These are phyloP conservation scores for Stagonosporopsis rhizophila DNA, from an alignment of 2,329 filamentous ascomycete species.

Conservation along the genomic window DNA sequence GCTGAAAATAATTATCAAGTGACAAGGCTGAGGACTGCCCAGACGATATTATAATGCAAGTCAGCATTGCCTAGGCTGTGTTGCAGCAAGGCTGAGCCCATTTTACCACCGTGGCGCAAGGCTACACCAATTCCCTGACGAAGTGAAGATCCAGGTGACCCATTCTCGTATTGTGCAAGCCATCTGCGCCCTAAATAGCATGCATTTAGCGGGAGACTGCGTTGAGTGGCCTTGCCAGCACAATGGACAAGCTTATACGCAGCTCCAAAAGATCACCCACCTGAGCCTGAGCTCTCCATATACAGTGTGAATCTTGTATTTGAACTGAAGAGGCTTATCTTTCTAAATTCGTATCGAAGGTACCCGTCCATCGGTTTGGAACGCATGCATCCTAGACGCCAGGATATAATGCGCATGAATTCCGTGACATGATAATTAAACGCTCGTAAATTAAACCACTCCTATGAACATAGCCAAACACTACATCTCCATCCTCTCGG, in stretches of 20 bases:
- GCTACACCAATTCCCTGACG: neutral
- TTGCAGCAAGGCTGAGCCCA: neutral
- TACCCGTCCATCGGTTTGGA: neutral
- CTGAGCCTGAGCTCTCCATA: too few relatives aligned
- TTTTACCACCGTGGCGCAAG: neutral
- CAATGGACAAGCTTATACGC: too few relatives aligned
- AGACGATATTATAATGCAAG: neutral
- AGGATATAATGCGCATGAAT: conserved; percentile 19
- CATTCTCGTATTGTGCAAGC: too few relatives aligned
- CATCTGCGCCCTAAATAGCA: too few relatives aligned
- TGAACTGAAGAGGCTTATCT: neutral
- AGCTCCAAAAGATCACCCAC: too few relatives aligned
- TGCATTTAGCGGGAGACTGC: too few relatives aligned
- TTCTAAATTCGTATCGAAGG: neutral
- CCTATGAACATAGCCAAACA: neutral
- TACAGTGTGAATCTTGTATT: neutral
- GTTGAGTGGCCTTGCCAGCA: too few relatives aligned
- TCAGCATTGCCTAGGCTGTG: neutral
- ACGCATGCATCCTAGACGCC: neutral
- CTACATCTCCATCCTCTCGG: conserved; percentile 40
- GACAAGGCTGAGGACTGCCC: neutral
- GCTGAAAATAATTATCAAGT: neutral
- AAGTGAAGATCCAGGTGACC: too few relatives aligned
- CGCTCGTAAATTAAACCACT: neutral
- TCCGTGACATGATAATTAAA: neutral